phyloP scores from a whole-genome alignment of 2,329 filamentous ascomycete genomes.

The Aspergillus tamarii region DNA sequence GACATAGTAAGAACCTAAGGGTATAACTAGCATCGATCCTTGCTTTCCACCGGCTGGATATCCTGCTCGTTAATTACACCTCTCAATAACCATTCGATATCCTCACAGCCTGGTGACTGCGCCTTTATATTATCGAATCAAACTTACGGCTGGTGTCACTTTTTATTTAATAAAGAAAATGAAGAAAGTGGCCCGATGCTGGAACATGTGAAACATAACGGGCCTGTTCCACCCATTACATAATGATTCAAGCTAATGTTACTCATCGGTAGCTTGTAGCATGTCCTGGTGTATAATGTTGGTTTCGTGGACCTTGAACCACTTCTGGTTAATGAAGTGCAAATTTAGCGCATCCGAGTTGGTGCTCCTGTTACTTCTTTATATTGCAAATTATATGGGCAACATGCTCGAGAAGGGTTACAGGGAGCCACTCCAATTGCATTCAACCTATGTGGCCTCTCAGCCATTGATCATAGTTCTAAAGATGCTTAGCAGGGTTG shows the following conservation, averaged over 20 bases:
- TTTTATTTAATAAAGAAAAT: background rate
- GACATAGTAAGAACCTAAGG: background rate
- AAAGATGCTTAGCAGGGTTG: background rate
- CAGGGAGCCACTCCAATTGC: background rate
- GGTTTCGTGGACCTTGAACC: background rate
- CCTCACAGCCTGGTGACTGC: no score
- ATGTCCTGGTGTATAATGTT: background rate
- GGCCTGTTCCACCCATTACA: background rate
- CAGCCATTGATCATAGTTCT: background rate
- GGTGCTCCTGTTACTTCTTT: background rate
- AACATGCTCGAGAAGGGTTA: background rate
- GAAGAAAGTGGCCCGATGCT: background rate
- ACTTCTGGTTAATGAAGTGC: background rate
- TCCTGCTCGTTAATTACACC: background rate
- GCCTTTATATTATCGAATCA: no score
- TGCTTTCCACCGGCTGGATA: background rate
- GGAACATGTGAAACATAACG: slow-evolving; percentile 10
- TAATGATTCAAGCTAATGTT: background rate
- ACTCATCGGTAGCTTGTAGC: background rate
- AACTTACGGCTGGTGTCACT: background rate
- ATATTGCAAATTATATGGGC: no score
- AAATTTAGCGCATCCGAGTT: background rate
- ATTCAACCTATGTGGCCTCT: background rate
- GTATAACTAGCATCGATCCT: background rate
- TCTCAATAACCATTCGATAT: no score